phyloP scores from a whole-genome alignment of 352 stramenopile species.

The Aphanomyces invadans region DNA sequence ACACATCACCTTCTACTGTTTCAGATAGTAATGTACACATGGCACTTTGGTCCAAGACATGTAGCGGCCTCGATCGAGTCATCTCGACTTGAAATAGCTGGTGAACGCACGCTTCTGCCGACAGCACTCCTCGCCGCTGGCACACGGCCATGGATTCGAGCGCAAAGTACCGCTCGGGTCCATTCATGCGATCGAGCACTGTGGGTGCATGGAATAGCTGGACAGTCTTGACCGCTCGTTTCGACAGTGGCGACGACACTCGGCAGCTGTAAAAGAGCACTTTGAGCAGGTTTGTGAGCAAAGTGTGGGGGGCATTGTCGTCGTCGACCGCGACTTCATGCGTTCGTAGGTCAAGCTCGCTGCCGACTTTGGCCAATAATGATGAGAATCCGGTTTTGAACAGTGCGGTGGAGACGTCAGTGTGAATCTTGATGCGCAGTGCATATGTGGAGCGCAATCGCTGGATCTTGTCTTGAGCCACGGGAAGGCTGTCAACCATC shows the following conservation, averaged over 20 bases:
- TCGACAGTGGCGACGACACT: slow-evolving; percentile 53
- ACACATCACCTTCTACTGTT: neutral
- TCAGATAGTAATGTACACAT: neutral
- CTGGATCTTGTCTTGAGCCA: slow-evolving; percentile 34
- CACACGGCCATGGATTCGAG: slow-evolving; percentile 57
- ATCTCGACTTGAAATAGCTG: neutral
- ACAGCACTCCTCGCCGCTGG: slow-evolving; percentile 43
- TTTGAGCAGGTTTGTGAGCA: slow-evolving; percentile 62
- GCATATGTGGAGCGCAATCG: slow-evolving; percentile 31
- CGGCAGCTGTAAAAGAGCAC: slow-evolving; percentile 58
- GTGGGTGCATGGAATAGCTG: neutral
- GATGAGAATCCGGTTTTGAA: slow-evolving; percentile 41
- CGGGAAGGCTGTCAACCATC: slow-evolving; percentile 11
- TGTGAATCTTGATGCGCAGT: slow-evolving; percentile 61
- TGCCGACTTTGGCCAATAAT: slow-evolving; percentile 39
- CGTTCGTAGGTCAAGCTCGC: slow-evolving; percentile 19
- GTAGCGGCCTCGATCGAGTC: neutral
- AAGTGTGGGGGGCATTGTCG: slow-evolving; percentile 59
- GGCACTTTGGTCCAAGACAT: neutral
- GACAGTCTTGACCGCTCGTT: slow-evolving; percentile 31
- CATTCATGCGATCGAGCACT: slow-evolving; percentile 32
- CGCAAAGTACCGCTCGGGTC: slow-evolving; percentile 54
- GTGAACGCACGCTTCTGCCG: neutral
- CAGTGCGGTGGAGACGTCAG: slow-evolving; percentile 53
- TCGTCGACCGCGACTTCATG: slow-evolving; percentile 32